These are phyloP conservation scores for Artemisia argyi DNA, from an alignment of 129 eudicot species.

Conservation along the genomic window DNA sequence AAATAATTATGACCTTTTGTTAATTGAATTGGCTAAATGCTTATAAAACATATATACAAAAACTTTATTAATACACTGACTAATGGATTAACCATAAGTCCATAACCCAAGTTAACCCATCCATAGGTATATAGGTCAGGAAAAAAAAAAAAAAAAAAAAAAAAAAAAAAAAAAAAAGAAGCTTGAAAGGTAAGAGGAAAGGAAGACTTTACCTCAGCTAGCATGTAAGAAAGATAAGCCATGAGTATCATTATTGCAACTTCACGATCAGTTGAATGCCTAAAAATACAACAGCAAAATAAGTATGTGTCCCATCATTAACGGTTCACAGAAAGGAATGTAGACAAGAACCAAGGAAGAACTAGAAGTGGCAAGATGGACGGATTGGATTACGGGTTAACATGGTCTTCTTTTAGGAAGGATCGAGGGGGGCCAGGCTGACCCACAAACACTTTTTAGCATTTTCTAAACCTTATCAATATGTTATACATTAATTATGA, in stretches of 20 bases:
- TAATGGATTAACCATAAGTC: neutral
- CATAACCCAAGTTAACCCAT: neutral
- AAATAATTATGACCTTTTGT: too few species aligned
- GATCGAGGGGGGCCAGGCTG: neutral
- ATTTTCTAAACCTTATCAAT: neutral
- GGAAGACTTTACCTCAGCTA: slow-evolving; percentile 60
- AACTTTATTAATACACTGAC: neutral
- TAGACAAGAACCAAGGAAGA: neutral
- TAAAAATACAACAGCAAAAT: slow-evolving; percentile 28
- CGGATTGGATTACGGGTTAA: neutral
- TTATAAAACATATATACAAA: neutral
- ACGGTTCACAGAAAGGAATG: neutral
- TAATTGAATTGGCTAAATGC: slow-evolving; percentile 14
- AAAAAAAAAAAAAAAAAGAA: neutral
- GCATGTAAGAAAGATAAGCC: slow-evolving; percentile 77
- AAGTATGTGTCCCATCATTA: slow-evolving; percentile 1
- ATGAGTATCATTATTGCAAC: slow-evolving; percentile 84
- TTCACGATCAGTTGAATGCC: slow-evolving; percentile 85
- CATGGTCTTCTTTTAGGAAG: neutral
- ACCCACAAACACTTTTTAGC: neutral
- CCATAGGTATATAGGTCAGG: neutral
- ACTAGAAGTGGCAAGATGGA: neutral
- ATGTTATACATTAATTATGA: neutral
- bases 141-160: neutral
- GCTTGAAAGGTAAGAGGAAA: neutral